Base-by-base conservation (phyloP, 768 basidiomycete species). In the Cyclocybe aegerita region DNA sequence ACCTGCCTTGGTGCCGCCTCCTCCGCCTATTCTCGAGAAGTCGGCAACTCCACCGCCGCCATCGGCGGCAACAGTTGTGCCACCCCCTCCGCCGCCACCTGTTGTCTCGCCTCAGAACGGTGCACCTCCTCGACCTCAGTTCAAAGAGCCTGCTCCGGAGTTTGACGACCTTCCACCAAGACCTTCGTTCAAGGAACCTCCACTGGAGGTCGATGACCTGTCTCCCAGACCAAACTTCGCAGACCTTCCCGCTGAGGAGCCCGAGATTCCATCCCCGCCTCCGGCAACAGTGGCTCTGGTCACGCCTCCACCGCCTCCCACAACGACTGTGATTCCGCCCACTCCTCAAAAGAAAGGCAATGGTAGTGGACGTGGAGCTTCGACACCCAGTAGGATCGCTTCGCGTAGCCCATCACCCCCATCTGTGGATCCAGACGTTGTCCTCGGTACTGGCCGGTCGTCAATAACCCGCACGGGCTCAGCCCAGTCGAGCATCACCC, bases 141-240 rank as follows among this genome's bases (percentile, higher is more conserved):
- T 86, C 69, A 50, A 50, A 31, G 81, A 82, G 40, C 85, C 83
- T 3, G 79, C 81, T 32, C 79, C 80, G 1, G 83, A 83, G 60
- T 58, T 70, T 23, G 65, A 70, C 15, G 63, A 68, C 46, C 55
- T 67, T 32, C 68, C 72, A 23, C 59, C 63, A 14, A 63, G 70
- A 15, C 85, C 84, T 4, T 50, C 64, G 2, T 88, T 86, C 66
- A 86, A 74, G 59, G 83, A 83, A 47, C 86, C 85, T 7, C 79
- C 81, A 17, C 81, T 81, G 3, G 86, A 86, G 66, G 55, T 66
- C 17, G 80, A 82, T 45, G 75, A 80, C 36, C 61, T 75, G 16
- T 67, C 68, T 9, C 67, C 68, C n/a, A 62, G 64, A 34, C 71
- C 69, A 17, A 57, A 62, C 0, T 88, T 86, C 65, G 82, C 72